Base-by-base conservation (phyloP, 1,284 basidiomycete genomes). In the Naganishia liquefaciens region DNA sequence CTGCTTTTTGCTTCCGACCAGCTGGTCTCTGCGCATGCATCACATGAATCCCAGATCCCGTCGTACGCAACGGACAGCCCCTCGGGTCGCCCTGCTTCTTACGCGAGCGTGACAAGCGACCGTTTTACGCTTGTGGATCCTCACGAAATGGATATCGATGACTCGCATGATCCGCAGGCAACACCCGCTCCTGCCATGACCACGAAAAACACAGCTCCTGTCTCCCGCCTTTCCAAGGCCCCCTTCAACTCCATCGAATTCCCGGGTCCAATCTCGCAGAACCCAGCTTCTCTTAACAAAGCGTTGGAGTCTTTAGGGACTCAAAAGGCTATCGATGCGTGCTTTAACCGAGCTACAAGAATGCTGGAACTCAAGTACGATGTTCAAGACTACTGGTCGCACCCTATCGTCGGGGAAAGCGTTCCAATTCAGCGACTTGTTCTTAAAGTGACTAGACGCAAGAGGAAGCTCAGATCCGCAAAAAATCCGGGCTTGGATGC, bases 171-270 rank as follows among this genome's bases (percentile, higher is more conserved):
- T 37, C 2, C 7, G 10, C 33, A 37, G 49, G 27, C 33, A 33
- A 1, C 33, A n/a, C 7, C 44, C 46, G n/a, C 30, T n/a, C 5
- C 21, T 5, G 3, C n/a, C 57, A 19, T 25, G 30, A 9, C 17
- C 27, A 19, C 9, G 19, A 40, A 40, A 21, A 50, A 49, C 6
- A 39, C 47, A 33, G 83, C 85, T 0, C 81, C 79, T 10, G 79
- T 81, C 64, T 78, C 70, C 17, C 79, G 84, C 6, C 81, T 93
- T 10, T 85, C 88, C 9, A 81, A 84, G 37, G 80, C 81, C 3
- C 80, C 85, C 23, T 88, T 87, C 76, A 90, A 88, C 72, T 87
- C 90, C 3, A 81, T 96, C 69, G 93, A 96, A 77, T 94, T 92
- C 78, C 93, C 92, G 7, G 91, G 91, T 62, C 91, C 91, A 69